Evolutionary conservation across 768 basidiomycete genomes (phyloP), one percentile per base, ranked within the genome.

Genomic region (Tremella fuciformis): DNA sequence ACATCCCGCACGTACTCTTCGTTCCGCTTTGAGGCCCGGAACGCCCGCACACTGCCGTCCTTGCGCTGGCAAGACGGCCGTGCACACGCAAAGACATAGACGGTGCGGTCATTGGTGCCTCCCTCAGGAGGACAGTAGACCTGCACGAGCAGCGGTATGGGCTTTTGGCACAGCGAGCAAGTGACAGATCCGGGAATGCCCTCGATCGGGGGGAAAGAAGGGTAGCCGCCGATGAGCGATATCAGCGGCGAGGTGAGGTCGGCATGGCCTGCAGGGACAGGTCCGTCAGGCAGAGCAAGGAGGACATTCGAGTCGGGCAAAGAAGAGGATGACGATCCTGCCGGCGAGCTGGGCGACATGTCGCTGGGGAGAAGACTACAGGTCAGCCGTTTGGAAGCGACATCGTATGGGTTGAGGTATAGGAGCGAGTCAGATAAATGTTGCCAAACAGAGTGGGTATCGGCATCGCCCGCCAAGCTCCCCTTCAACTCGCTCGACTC

Each of bases 41-140:
- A 76, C 7, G 75, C 75, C 58, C 75, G 62, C 11, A 76, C 63
- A 54, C 71, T 71, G 19, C 71, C 73, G 13, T 70, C 69, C 42
- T 62, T 53, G 51, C 71, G 63, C 63, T 73, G 72, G 55, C 75
- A 76, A 2, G 46, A 42, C 2, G 58, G 50, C 18, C 62, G 59
- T 2, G 66, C 55, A 62, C 75, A 76, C 7, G 62, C 75, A 51
- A 67, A 76, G 1, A 76, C 64, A 55, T 76, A 76, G 15, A 76
- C 57, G 15, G 71, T 73, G 15, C 75, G 59, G 52, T 76, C 75
- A 44, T 76, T 76, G 61, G 74, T 72, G 7, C 75, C 75, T 8
- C 59, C 68, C 49, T 76, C 75, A 15, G 69, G 68, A n/a, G 75
- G 75, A 54, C 73, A 74, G 53, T 76, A 76, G 6, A 76, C 73